A percentile compares a stretch with the other conserved stretches of the same genome.
Evolutionary conservation across 305 asterid genomes (phyloP).

Genomic region (Caryopteris hybrid): DNA sequence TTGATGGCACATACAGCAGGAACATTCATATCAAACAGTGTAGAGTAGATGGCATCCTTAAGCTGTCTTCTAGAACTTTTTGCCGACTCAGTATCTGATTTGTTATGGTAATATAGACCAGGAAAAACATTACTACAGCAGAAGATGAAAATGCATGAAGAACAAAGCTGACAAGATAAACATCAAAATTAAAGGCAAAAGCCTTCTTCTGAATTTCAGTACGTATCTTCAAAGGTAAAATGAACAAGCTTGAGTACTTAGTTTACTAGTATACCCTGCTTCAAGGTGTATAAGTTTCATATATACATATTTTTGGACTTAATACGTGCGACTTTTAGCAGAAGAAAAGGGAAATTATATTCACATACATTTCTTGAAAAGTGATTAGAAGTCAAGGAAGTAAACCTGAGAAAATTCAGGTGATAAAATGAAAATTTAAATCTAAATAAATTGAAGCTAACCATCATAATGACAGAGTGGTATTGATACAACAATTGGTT

Average conservation of each 20-base stretch:
- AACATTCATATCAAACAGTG: constrained; percentile 89
- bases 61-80: constrained; percentile 71
- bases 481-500: constrained; percentile 82
- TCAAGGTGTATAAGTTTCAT: constrained; percentile 1
- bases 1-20: constrained; percentile 96
- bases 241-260: not conserved
- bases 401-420: not conserved
- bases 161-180: constrained; percentile 6
- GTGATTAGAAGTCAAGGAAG: not conserved
- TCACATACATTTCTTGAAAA: not conserved
- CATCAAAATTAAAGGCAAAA: constrained; percentile 9
- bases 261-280: not conserved
- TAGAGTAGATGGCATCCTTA: constrained; percentile 64
- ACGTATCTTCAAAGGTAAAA: not conserved
- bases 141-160: not conserved
- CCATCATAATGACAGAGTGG: constrained; percentile 91
- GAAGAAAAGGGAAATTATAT: not conserved
- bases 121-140: constrained; percentile 7
- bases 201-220: not conserved
- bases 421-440: not conserved
- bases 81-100: constrained; percentile 79
- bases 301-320: not conserved
- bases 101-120: constrained; percentile 15
- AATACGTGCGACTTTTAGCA: constrained; percentile 7
- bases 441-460: constrained; percentile 34